Evolutionary conservation across 2,329 filamentous ascomycete genomes (phyloP), one percentile per base, ranked within the genome.

Genomic region (Dactylellina sp.): DNA sequence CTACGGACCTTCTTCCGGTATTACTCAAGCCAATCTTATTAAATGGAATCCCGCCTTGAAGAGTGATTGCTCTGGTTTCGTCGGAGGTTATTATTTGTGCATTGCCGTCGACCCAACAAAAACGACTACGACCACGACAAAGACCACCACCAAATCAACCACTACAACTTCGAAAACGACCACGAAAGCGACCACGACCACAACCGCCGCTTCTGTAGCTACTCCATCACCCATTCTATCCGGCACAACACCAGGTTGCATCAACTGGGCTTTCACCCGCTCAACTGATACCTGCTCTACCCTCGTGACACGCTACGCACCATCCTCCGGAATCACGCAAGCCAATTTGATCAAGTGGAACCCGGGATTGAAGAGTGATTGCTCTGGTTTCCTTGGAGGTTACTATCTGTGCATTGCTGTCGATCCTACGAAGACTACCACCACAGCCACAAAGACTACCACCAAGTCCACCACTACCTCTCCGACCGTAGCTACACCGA

Each of bases 291-390:
- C 60, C 14, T 64, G 60, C 18, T 35, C n/a, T 12, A 55, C 49
- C 25, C 28, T 64, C 12, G 60, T 55, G 7, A 24, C 39, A 47
- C 16, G 60, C 14, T 64, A 46, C 20, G 40, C 55, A 12, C 42
- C 55, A 20, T 28, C 55, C 6, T 32, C 28, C 9, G 28, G 28
- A 4, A 32, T 68, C 6, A 70, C 55, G 7, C 32, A 39, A 20
- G 25, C 46, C 2, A 68, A 68, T 22, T 22, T 61, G 12, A 49
- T 70, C 5, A 39, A 37, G 24, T 70, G 55, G 55, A 70, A 70
- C 39, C 46, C 55, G 12, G 24, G 16, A 7, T 39, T 70, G 16
- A 47, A 47, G 24, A 52, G 11, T 28, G 40, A 60, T 14, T 70
- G 64, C 25, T 64, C 61, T 7, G 49, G 61, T 2, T 22, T 46